Conservation (phyloP, 768 basidiomycete species). For the Punctularia strigosozonata region DNA sequence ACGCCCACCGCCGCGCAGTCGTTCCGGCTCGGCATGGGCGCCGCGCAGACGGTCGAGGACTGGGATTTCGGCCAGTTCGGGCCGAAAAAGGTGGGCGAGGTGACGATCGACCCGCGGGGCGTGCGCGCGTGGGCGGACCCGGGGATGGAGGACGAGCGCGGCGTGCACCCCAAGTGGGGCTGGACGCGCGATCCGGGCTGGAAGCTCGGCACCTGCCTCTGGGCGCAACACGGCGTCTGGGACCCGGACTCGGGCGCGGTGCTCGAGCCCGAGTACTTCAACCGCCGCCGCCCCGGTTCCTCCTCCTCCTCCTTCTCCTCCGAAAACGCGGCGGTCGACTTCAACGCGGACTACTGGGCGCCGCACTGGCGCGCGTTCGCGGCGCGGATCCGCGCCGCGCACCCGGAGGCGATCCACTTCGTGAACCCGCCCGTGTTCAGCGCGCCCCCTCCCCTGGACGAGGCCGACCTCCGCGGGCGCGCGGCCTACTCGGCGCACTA, state of each 20-base stretch:
- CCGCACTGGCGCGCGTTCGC: conserved; percentile 54
- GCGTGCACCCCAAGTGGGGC: conserved; percentile 61
- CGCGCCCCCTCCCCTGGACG: conserved; percentile 50
- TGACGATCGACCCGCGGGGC: conserved; percentile 81
- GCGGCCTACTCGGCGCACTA: conserved; percentile 78
- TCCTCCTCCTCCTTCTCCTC: no score
- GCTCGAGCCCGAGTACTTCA: conserved; percentile 70
- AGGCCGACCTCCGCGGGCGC: conserved; percentile 46
- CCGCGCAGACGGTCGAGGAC: conserved; percentile 68
- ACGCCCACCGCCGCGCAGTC: conserved; percentile 79
- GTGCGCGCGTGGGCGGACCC: conserved; percentile 66
- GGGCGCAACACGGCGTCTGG: conserved; percentile 90
- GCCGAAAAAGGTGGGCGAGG: conserved; percentile 56
- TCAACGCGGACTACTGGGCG: conserved; percentile 71
- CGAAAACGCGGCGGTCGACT: conserved; percentile 46
- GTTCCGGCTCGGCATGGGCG: conserved; percentile 81
- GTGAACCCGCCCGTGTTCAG: conserved; percentile 88
- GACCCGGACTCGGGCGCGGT: conserved; percentile 58
- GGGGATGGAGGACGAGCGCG: conserved; percentile 28
- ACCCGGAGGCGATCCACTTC: conserved; percentile 82
- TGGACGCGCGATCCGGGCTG: conserved; percentile 70
- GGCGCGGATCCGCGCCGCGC: conserved; percentile 45
- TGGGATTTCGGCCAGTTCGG: conserved; percentile 77
- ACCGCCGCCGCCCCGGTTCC: conserved; percentile 25
- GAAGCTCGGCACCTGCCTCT: conserved; percentile 69